A percentile compares a stretch with the other conserved stretches of the same genome.
These are phyloP conservation scores for Boletus speciosus DNA, from an alignment of 768 basidiomycete genomes.

Conservation along the genomic window DNA sequence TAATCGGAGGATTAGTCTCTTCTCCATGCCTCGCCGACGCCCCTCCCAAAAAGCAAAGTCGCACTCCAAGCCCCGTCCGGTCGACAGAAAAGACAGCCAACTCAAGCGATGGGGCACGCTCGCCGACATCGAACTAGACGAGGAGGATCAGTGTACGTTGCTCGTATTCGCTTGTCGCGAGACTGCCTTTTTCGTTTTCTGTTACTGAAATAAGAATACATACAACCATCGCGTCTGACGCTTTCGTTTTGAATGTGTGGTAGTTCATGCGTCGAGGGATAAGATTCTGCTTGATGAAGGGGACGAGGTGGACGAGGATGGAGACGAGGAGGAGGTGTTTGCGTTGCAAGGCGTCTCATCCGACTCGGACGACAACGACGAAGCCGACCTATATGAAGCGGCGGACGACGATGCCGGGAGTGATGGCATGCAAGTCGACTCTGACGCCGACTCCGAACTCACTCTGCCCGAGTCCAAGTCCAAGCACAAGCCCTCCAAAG, in stretches of 20 bases:
- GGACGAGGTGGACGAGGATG: constrained; percentile 45
- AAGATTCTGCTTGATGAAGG: constrained; percentile 74
- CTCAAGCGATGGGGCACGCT: constrained; percentile 65
- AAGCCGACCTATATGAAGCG: constrained; percentile 31
- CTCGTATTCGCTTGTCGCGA: not conserved
- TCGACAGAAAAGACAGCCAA: constrained; percentile 49
- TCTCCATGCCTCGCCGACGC: constrained; percentile 46
- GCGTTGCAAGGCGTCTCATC: constrained; percentile 55
- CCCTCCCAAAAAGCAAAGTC: constrained; percentile 34
- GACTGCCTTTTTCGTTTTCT: not conserved
- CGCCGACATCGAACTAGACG: constrained; percentile 70
- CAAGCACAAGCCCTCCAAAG: constrained; percentile 8
- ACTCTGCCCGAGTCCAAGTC: constrained; percentile 7
- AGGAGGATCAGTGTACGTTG: constrained; percentile 72
- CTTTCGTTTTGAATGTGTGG: not conserved
- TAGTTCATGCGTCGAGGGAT: constrained; percentile 75
- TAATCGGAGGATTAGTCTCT: constrained; percentile 8
- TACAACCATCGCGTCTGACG: not conserved
- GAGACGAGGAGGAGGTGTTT: constrained; percentile 78
- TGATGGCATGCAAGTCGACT: constrained; percentile 25
- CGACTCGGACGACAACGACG: constrained; percentile 34
- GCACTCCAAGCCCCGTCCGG: constrained; percentile 40
- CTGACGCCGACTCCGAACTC: not conserved
- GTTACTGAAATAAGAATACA: not conserved
- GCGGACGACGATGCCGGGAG: constrained; percentile 7